Percentiles rank a stretch among this genome's conserved stretches.
These are phyloP conservation scores for Kwoniella dendrophila DNA, from an alignment of 768 basidiomycete genomes.

Conservation along the genomic window DNA sequence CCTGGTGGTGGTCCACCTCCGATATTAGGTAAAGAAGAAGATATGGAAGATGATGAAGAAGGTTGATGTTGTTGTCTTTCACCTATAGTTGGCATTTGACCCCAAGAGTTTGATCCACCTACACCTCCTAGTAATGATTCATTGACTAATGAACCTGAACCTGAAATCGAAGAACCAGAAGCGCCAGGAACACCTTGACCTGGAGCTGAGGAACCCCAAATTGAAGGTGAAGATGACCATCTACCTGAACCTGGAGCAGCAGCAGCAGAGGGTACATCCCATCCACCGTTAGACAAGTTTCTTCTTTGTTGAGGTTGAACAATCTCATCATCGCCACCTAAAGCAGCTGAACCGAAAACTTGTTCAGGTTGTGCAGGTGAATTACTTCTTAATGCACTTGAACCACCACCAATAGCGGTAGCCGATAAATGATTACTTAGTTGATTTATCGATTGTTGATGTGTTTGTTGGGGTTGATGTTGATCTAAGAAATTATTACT, in stretches of 20 bases:
- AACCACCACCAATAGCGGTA: too few relatives aligned
- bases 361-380: constrained; percentile 40
- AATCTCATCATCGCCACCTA: constrained; percentile 54
- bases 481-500: constrained; percentile 14
- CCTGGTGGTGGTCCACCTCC: constrained; percentile 5
- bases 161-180: background rate
- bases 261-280: constrained; percentile 26
- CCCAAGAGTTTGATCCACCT: constrained; percentile 14
- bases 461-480: constrained; percentile 9
- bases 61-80: constrained; percentile 17
- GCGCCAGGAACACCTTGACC: background rate
- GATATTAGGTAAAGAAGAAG: background rate
- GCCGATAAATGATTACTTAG: too few relatives aligned
- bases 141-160: background rate
- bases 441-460: too few relatives aligned
- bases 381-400: constrained; percentile 20
- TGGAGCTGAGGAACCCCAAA: constrained; percentile 27
- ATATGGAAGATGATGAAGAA: constrained; percentile 5
- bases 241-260: constrained; percentile 30
- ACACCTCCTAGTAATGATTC: background rate
- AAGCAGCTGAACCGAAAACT: constrained; percentile 53
- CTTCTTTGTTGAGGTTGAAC: constrained; percentile 40
- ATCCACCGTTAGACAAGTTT: constrained; percentile 39
- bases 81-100: constrained; percentile 26
- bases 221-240: constrained; percentile 34